Conservation (phyloP, 371 early-diverging fungal species). For the Mortierella sp. region DNA sequence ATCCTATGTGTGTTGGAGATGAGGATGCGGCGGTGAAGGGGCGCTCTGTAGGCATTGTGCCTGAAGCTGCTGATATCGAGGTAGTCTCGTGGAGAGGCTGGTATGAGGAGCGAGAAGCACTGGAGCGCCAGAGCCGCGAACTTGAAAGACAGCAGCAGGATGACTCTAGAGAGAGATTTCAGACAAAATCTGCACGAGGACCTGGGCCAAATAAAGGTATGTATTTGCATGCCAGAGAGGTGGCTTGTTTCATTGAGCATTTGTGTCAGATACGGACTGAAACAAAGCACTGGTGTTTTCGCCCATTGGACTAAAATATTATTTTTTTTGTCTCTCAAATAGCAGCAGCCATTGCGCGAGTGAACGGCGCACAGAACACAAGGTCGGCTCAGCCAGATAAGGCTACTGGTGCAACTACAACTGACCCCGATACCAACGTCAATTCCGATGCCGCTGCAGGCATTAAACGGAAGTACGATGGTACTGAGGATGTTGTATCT, state of each 20-base stretch:
- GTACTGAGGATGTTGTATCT: neutral
- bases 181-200: conserved; percentile 1
- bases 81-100: conserved; percentile 40
- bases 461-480: conserved; percentile 21
- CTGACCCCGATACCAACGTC: neutral
- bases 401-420: neutral
- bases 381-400: neutral
- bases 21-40: conserved; percentile 26
- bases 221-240: neutral
- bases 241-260: too few species aligned
- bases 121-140: conserved; percentile 26
- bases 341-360: too few species aligned
- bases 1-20: conserved; percentile 26
- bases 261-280: too few species aligned
- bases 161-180: neutral
- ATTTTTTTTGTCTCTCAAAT: too few species aligned
- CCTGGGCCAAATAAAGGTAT: conserved; percentile 1
- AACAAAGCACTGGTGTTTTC: too few species aligned
- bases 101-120: conserved; percentile 35
- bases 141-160: conserved; percentile 5
- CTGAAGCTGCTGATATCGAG: conserved; percentile 43
- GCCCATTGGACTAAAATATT: too few species aligned
- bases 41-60: conserved; percentile 27
- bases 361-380: too few species aligned
- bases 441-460: neutral